These are phyloP conservation scores for Skeletonema marinoi DNA, from an alignment of 108 stramenopile genomes.

Conservation along the genomic window DNA sequence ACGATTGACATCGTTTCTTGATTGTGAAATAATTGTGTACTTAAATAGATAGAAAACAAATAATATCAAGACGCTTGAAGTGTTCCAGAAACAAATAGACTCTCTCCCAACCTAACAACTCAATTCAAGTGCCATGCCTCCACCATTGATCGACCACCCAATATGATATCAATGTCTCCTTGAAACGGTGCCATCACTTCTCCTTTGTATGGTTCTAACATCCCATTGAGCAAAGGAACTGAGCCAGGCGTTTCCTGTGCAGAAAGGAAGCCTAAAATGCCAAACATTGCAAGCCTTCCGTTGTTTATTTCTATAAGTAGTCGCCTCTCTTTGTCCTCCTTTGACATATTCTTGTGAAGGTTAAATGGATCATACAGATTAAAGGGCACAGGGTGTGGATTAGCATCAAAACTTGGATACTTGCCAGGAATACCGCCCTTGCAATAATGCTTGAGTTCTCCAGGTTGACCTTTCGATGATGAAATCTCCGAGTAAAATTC, in stretches of 20 bases:
- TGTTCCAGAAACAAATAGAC: not conserved
- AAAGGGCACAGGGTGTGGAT: conserved; percentile 76
- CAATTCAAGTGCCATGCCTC: not conserved
- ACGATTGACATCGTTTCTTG: not conserved
- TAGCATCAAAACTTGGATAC: conserved; percentile 45
- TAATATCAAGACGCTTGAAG: not conserved
- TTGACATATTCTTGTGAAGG: conserved; percentile 56
- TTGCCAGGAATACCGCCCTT: conserved; percentile 59
- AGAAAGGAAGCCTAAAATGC: conserved; percentile 70
- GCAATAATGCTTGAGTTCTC: conserved; percentile 40
- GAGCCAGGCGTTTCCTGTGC: conserved; percentile 67
- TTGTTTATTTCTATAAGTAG: conserved; percentile 67
- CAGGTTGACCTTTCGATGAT: not conserved
- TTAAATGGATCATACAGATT: conserved; percentile 75
- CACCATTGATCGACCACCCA: not conserved
- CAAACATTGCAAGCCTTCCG: conserved; percentile 74
- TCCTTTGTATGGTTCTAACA: conserved; percentile 66
- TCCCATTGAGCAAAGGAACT: conserved; percentile 60
- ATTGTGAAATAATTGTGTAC: not conserved
- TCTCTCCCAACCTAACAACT: not conserved
- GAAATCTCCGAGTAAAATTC: conserved; percentile 61
- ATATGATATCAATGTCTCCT: conserved; percentile 5
- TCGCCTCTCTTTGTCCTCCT: conserved; percentile 55
- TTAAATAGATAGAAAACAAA: not conserved
- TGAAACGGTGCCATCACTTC: conserved; percentile 67